Conservation (phyloP, 2,329 filamentous ascomycete species). For the Claviceps sorghi region DNA sequence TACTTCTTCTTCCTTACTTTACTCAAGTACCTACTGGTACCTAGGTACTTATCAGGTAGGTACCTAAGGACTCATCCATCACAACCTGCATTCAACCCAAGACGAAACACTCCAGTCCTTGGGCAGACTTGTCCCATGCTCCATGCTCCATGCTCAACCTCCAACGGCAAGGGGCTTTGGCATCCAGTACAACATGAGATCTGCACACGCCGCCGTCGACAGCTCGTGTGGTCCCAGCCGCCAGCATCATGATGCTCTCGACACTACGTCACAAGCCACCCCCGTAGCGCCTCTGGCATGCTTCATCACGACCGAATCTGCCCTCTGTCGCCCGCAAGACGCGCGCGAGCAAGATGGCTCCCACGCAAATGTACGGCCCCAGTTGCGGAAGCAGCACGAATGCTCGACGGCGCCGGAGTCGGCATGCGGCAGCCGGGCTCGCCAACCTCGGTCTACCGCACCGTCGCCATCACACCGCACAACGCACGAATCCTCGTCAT, state of each 20-base stretch:
- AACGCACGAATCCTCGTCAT: slow-evolving; percentile 11
- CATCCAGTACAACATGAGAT: background rate
- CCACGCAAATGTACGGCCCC: slow-evolving; percentile 3
- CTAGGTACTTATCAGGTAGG: too few species aligned
- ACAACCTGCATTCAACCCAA: background rate
- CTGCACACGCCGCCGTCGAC: background rate
- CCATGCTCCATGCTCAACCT: too few species aligned
- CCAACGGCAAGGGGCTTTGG: background rate
- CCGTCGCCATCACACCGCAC: slow-evolving; percentile 4
- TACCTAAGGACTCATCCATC: background rate
- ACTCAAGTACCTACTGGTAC: too few species aligned
- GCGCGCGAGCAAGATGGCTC: slow-evolving; percentile 1
- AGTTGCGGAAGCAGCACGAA: slow-evolving; percentile 11
- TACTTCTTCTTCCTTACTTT: too few species aligned
- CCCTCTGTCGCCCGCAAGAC: slow-evolving; percentile 14
- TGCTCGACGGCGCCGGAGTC: background rate
- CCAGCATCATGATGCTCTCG: slow-evolving; percentile 1
- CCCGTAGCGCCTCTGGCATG: slow-evolving; percentile 17
- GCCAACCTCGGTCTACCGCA: slow-evolving; percentile 2
- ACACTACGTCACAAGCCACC: slow-evolving; percentile 1
- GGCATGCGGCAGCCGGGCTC: background rate
- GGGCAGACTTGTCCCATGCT: background rate
- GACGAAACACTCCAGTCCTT: background rate
- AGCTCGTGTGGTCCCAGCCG: background rate
- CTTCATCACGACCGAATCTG: slow-evolving; percentile 21